A percentile compares a stretch with the other conserved stretches of the same genome.
phyloP scores from a whole-genome alignment of 1,284 basidiomycete genomes.

The Sanguinoderma infundibulare region DNA sequence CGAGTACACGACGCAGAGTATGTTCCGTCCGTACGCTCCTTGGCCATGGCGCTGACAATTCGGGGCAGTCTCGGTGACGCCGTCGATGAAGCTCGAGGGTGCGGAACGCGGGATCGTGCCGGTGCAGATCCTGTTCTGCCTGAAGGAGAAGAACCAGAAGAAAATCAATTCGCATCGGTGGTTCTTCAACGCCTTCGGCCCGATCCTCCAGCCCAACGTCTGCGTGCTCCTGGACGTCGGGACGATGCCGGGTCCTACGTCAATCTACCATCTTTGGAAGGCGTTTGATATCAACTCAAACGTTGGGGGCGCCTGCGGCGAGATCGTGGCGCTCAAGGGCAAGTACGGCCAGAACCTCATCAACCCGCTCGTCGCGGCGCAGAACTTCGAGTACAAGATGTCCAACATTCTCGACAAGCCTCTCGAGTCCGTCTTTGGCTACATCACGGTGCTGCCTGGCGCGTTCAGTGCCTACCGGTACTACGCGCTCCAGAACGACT shows the following conservation, averaged over 20 bases:
- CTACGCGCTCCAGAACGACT: conserved; percentile 89
- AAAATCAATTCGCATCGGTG: conserved; percentile 95
- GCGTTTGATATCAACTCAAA: conserved; percentile 96
- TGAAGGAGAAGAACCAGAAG: conserved; percentile 93
- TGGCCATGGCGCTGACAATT: conserved; percentile 8
- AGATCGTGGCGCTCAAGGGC: conserved; percentile 92
- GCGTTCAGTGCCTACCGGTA: conserved; percentile 94
- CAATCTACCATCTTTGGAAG: conserved; percentile 97
- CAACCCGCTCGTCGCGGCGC: conserved; percentile 88
- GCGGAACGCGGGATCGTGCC: conserved; percentile 83
- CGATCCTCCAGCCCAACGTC: conserved; percentile 84
- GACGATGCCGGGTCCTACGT: conserved; percentile 87
- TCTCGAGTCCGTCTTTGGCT: conserved; percentile 85
- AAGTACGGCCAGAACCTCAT: conserved; percentile 77
- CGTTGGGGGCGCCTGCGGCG: conserved; percentile 96
- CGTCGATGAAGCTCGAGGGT: conserved; percentile 82
- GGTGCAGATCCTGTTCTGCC: conserved; percentile 92
- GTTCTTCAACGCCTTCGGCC: conserved; percentile 90
- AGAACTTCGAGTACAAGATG: conserved; percentile 99
- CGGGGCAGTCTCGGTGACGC: conserved; percentile 76
- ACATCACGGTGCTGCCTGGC: conserved; percentile 92
- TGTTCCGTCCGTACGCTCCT: conserved; percentile 29
- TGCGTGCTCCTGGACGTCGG: conserved; percentile 96
- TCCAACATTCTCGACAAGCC: conserved; percentile 93
- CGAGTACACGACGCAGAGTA: conserved; percentile 91